Evolutionary conservation across 2,329 filamentous ascomycete genomes (phyloP).

Genomic region (Nemania abortiva): DNA sequence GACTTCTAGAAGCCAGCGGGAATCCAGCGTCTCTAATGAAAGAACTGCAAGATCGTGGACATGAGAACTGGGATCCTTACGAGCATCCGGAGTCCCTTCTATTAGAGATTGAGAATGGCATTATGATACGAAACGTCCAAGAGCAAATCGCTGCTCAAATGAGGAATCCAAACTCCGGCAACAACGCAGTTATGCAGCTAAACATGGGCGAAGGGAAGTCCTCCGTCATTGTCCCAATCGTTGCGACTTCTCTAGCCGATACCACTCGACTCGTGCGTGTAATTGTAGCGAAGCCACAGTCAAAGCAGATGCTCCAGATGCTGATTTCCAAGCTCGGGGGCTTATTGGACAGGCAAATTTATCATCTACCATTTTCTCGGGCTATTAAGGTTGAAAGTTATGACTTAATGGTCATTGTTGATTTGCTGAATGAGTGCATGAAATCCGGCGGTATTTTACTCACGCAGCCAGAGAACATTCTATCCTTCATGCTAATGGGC

Average conservation of each 20-base stretch:
- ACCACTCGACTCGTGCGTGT: constrained; percentile 65
- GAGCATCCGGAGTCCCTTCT: constrained; percentile 71
- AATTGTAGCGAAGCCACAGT: constrained; percentile 71
- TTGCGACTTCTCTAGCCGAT: constrained; percentile 66
- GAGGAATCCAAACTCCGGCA: constrained; percentile 54
- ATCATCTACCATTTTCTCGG: constrained; percentile 70
- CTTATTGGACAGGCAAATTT: constrained; percentile 65
- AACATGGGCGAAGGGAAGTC: constrained; percentile 81
- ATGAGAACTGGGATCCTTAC: constrained; percentile 65
- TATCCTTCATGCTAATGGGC: constrained; percentile 73
- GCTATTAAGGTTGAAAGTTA: constrained; percentile 53
- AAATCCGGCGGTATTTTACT: constrained; percentile 67
- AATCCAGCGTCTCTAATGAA: constrained; percentile 53
- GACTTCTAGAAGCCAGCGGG: constrained; percentile 51
- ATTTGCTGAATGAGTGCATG: constrained; percentile 60
- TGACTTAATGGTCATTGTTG: constrained; percentile 44
- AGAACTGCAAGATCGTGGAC: constrained; percentile 64
- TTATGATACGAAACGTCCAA: constrained; percentile 72
- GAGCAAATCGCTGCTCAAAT: constrained; percentile 69
- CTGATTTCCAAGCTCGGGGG: constrained; percentile 67
- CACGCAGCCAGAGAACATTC: constrained; percentile 71
- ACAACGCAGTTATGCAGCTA: constrained; percentile 71
- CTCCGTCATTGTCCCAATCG: constrained; percentile 75
- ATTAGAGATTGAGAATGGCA: constrained; percentile 71
- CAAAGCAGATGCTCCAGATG: constrained; percentile 70